Evolutionary conservation across 2,329 filamentous ascomycete species (phyloP), one percentile per base, ranked within the genome.

Genomic region (Cryphonectria nitschkei): DNA sequence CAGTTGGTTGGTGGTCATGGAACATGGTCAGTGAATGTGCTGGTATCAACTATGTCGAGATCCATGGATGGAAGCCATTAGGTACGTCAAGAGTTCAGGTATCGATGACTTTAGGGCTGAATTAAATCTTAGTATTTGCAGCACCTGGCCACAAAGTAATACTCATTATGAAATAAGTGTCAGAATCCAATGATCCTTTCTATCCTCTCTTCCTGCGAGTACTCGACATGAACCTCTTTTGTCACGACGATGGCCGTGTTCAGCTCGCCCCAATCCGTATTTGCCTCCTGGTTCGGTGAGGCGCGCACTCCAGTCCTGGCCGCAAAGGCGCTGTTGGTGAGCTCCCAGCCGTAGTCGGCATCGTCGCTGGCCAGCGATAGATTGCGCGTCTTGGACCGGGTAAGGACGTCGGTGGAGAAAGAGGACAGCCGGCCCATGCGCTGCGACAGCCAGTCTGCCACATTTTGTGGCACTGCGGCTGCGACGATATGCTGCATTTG

Each of bases 141-240:
- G 58, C 58, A 14, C 34, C 58, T 13, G 34, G 58, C 58, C 34
- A 22, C 56, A 34, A 22, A 22, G 3, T 19, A 22, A 19, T 7
- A 37, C 16, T 37, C 13, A 26, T 37, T 13, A 39, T 22, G 3
- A 13, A 14, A 2, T 37, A 29, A 26, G 39, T 52, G n/a, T 69
- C 9, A 72, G 61, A 72, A 72, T 14, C 70, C 70, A 26, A 72
- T 70, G 14, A 72, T 61, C 16, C 52, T 41, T 50, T 72, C 65
- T 32, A 72, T 72, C 16, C 68, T 56, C 16, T 72, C 60, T 43
- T 72, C 70, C 26, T 72, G 68, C 8, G 65, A 68, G 52, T 70
- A 66, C 29, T 66, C 66, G 22, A 72, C 43, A 19, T 62, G 60
- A 9, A 72, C 63, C 16, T 72, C 70, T 16, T 63, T 70, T 3